Conservation (phyloP, 495 filamentous ascomycete species). For the Penicillium chermesinum region DNA sequence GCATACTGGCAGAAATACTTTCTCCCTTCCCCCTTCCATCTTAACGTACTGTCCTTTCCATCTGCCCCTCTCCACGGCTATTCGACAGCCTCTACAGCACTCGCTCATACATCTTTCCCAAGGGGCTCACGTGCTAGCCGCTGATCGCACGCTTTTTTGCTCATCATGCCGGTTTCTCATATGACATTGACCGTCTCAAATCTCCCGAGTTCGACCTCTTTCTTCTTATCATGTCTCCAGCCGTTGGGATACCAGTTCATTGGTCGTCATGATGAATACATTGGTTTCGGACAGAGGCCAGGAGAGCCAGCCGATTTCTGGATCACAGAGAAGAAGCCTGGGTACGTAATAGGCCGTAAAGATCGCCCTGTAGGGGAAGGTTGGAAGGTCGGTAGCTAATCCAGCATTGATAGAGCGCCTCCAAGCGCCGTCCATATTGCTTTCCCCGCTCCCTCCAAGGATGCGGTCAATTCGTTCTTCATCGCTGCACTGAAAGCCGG, state of each 20-base stretch:
- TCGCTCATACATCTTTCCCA: background rate
- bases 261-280: constrained; percentile 44
- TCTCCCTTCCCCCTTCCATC: constrained; percentile 1
- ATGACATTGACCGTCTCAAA: constrained; percentile 64
- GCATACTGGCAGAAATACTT: background rate
- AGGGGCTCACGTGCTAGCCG: constrained; percentile 1
- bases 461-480: constrained; percentile 56
- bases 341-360: constrained; percentile 35
- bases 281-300: constrained; percentile 52
- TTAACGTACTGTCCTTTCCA: constrained; percentile 6
- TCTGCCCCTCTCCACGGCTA: constrained; percentile 6
- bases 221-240: constrained; percentile 70
- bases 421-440: constrained; percentile 53
- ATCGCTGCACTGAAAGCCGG: constrained; percentile 52
- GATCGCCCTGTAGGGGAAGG: no score
- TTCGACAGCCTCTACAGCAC: background rate
- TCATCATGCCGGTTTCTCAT: constrained; percentile 53
- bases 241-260: constrained; percentile 73
- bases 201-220: constrained; percentile 71
- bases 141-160: constrained; percentile 11
- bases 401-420: constrained; percentile 32
- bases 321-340: constrained; percentile 50
- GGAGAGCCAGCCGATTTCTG: constrained; percentile 54
- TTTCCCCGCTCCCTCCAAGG: constrained; percentile 50
- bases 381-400: constrained; percentile 9